Conservation (phyloP, 2,329 filamentous ascomycete species). For the Ophiosphaerella herpotricha region DNA sequence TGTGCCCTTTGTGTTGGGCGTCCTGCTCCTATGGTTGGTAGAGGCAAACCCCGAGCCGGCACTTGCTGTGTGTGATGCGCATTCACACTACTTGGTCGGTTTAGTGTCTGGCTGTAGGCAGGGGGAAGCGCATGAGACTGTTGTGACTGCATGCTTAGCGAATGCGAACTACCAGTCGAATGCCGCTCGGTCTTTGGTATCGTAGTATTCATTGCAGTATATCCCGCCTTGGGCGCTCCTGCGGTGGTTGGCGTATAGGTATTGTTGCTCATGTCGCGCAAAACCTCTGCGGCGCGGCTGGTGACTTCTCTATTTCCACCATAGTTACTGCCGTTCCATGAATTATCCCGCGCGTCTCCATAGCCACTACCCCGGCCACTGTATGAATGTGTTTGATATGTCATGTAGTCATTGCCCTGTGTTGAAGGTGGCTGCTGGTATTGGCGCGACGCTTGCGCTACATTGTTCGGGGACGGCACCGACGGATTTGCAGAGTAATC, state of each 20-base stretch:
- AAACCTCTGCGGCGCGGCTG: slow-evolving; percentile 37
- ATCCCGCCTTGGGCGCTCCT: slow-evolving; percentile 22
- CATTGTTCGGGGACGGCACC: slow-evolving; percentile 27
- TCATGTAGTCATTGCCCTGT: slow-evolving; percentile 33
- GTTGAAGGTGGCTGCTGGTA: slow-evolving; percentile 30
- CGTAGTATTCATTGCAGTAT: slow-evolving; percentile 26
- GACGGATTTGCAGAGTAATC: slow-evolving; percentile 35
- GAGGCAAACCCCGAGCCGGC: slow-evolving; percentile 22
- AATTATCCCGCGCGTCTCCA: slow-evolving; percentile 21
- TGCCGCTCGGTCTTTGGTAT: slow-evolving; percentile 23
- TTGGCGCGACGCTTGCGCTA: slow-evolving; percentile 28
- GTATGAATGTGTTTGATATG: slow-evolving; percentile 31
- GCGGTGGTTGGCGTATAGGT: slow-evolving; percentile 24
- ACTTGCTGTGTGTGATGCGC: slow-evolving; percentile 23
- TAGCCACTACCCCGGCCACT: slow-evolving; percentile 24
- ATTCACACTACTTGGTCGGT: slow-evolving; percentile 35
- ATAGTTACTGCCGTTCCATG: slow-evolving; percentile 32
- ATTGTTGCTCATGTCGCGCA: slow-evolving; percentile 41
- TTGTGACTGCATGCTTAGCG: slow-evolving; percentile 24
- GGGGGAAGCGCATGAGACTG: slow-evolving; percentile 16
- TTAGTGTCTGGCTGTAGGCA: slow-evolving; percentile 28
- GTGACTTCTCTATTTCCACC: slow-evolving; percentile 30
- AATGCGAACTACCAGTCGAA: slow-evolving; percentile 14
- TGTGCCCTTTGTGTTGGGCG: slow-evolving; percentile 33
- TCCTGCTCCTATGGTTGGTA: slow-evolving; percentile 27